These are phyloP conservation scores for Dothideomycetes sp. DNA, from an alignment of 2,329 filamentous ascomycete genomes.

Conservation along the genomic window DNA sequence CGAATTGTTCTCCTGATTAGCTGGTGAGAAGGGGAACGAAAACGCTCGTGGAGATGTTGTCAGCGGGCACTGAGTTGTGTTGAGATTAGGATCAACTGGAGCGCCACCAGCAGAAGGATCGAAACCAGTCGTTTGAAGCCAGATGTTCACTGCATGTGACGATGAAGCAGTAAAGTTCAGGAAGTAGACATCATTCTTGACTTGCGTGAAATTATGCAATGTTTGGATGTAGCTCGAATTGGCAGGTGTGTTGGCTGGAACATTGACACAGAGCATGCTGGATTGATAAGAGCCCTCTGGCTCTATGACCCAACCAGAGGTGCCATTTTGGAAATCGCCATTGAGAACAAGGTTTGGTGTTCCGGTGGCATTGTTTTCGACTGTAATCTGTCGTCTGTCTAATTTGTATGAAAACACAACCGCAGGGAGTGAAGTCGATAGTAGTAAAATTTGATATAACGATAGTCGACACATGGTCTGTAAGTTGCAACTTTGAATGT, in stretches of 20 bases:
- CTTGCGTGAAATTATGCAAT: constrained; percentile 10
- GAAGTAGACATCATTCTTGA: constrained; percentile 14
- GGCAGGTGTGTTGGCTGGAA: constrained; percentile 7
- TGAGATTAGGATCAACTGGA: constrained; percentile 12
- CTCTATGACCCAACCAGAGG: constrained; percentile 5
- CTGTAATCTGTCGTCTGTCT: constrained; percentile 1
- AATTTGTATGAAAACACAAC: too few relatives aligned
- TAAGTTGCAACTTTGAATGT: too few relatives aligned
- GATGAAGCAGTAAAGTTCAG: constrained; percentile 14
- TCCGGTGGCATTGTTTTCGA: constrained; percentile 6
- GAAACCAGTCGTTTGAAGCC: constrained; percentile 8
- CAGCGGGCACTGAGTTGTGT: constrained; percentile 10
- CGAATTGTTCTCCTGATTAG: constrained; percentile 12
- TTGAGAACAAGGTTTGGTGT: constrained; percentile 12
- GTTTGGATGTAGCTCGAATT: constrained; percentile 13
- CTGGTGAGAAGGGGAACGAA: constrained; percentile 11
- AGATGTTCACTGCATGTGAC: constrained; percentile 7
- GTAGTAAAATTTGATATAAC: too few relatives aligned
- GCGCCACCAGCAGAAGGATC: constrained; percentile 11
- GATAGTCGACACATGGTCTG: too few relatives aligned
- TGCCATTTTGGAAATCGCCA: constrained; percentile 11
- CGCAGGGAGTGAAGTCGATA: too few relatives aligned
- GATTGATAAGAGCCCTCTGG: background rate
- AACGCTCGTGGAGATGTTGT: constrained; percentile 6
- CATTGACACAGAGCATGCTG: constrained; percentile 10